Percentiles rank a stretch among this genome's conserved stretches.
These are phyloP conservation scores for Ottelia alismoides DNA, from an alignment of 106 monocot species.

Conservation along the genomic window DNA sequence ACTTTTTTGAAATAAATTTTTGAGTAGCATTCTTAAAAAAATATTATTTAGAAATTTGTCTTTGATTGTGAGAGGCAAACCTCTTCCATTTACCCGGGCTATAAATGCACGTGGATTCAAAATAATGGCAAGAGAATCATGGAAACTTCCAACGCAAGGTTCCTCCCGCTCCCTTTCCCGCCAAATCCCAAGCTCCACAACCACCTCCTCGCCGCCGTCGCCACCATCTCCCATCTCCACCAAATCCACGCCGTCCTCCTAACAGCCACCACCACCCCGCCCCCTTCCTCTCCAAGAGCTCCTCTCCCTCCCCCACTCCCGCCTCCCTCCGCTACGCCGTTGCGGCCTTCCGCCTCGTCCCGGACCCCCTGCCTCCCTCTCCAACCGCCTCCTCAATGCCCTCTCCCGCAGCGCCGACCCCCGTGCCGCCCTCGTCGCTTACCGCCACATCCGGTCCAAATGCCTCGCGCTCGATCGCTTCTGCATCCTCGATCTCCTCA, in stretches of 20 bases:
- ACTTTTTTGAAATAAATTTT: too few species aligned
- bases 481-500: slow-evolving; percentile 38
- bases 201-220: slow-evolving; percentile 19
- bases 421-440: slow-evolving; percentile 20
- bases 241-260: slow-evolving; percentile 49
- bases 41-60: too few species aligned
- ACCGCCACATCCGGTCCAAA: slow-evolving; percentile 24
- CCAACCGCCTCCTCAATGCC: slow-evolving; percentile 28
- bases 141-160: too few species aligned
- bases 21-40: too few species aligned
- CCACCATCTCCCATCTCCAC: slow-evolving; percentile 33
- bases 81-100: too few species aligned
- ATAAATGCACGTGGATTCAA: too few species aligned
- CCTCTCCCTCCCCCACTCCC: slow-evolving; percentile 31
- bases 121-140: too few species aligned
- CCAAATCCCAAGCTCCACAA: too few species aligned
- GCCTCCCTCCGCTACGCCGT: slow-evolving; percentile 38
- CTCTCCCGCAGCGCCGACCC: slow-evolving; percentile 24
- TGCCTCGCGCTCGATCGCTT: slow-evolving; percentile 30
- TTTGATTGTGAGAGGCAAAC: too few species aligned
- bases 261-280: slow-evolving; percentile 12
- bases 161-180: too few species aligned
- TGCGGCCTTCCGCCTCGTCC: slow-evolving; percentile 29
- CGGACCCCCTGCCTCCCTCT: slow-evolving; percentile 21
- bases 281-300: slow-evolving; percentile 52